Evolutionary conservation across 2,329 filamentous ascomycete genomes (phyloP), one percentile per base, ranked within the genome.

Genomic region (Cylindrodendrum hubeiense): DNA sequence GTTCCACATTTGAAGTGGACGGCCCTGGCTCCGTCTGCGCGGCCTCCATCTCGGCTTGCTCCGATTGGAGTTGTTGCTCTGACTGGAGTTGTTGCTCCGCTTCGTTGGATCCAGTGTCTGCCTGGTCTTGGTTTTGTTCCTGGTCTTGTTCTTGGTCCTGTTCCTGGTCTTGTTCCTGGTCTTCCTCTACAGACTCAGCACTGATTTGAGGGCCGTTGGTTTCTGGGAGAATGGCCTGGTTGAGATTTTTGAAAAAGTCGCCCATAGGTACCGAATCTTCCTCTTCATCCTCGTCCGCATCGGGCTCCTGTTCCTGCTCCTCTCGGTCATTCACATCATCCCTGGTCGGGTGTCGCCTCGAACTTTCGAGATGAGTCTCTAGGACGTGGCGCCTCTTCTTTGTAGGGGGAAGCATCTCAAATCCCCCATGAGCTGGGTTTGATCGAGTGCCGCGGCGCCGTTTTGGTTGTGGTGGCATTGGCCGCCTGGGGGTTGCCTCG

Each of bases 191-290:
- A 12, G 51, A 21, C 49, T 52, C 43, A 47, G 56, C 17, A 34
- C 19, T 19, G 44, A 44, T 15, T 37, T 58, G 50, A 26, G 37
- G 13, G n/a, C 49, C 51, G 7, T 57, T 59, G 3, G 10, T 21
- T 34, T 51, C 46, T 4, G 30, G 46, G 5, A 54, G 58, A 26
- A 69, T 47, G 24, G 5, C 59, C 21, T 57, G 46, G 21, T 74
- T 75, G 51, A 75, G 67, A 1, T 30, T 50, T 13, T 66, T 33
- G 8, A 57, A 58, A 22, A 75, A 66, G 8, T 52, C 51, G 2
- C 49, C 24, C 15, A 49, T 43, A 3, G 60, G 63, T 7, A 52
- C 26, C 10, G 55, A 33, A 5, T 68, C 61, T 12, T 72, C 67
- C 5, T 70, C 60, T n/a, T 66, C 53, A n/a, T 39, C 37, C 13